These are phyloP conservation scores for Colletotrichum coccodes DNA, from an alignment of 2,329 filamentous ascomycete species.

Conservation along the genomic window DNA sequence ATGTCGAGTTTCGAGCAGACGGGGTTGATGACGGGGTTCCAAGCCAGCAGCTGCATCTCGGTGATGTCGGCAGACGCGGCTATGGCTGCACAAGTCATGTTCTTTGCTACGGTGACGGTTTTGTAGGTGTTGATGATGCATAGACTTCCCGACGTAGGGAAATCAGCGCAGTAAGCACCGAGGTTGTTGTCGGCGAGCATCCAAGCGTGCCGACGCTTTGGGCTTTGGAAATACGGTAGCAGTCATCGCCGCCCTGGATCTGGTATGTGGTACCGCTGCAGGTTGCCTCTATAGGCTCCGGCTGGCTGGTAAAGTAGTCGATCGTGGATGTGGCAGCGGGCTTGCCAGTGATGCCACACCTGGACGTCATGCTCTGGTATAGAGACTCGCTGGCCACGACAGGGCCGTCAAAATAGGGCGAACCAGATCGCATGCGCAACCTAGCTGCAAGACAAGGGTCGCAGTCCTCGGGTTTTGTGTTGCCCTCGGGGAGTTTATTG, in stretches of 20 bases:
- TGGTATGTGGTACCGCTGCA: slow-evolving; percentile 33
- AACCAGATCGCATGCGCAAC: slow-evolving; percentile 35
- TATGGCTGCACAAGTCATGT: slow-evolving; percentile 11
- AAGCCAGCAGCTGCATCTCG: slow-evolving; percentile 9
- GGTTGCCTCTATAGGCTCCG: slow-evolving; percentile 20
- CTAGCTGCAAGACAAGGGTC: slow-evolving; percentile 34
- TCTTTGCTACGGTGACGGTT: not conserved
- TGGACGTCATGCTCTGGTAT: slow-evolving; percentile 36
- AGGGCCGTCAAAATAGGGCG: slow-evolving; percentile 38
- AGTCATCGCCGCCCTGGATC: slow-evolving; percentile 34
- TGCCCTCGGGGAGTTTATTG: slow-evolving; percentile 22
- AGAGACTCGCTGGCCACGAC: slow-evolving; percentile 33
- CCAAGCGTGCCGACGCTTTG: slow-evolving; percentile 34
- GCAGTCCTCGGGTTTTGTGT: slow-evolving; percentile 24
- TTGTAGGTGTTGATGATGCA: slow-evolving; percentile 37
- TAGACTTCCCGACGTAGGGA: slow-evolving; percentile 28
- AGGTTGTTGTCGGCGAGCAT: slow-evolving; percentile 37
- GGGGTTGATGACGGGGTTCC: slow-evolving; percentile 11
- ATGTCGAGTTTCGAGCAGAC: slow-evolving; percentile 11
- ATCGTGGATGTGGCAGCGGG: slow-evolving; percentile 26
- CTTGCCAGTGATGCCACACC: slow-evolving; percentile 35
- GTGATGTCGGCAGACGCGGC: slow-evolving; percentile 35
- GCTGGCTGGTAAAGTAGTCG: slow-evolving; percentile 27
- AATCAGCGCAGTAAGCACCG: slow-evolving; percentile 23
- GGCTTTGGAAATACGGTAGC: slow-evolving; percentile 34